A percentile compares a stretch with the other conserved stretches of the same genome.
Conservation (phyloP, 805 yeast species). For the Hanseniaspora valbyensis region DNA sequence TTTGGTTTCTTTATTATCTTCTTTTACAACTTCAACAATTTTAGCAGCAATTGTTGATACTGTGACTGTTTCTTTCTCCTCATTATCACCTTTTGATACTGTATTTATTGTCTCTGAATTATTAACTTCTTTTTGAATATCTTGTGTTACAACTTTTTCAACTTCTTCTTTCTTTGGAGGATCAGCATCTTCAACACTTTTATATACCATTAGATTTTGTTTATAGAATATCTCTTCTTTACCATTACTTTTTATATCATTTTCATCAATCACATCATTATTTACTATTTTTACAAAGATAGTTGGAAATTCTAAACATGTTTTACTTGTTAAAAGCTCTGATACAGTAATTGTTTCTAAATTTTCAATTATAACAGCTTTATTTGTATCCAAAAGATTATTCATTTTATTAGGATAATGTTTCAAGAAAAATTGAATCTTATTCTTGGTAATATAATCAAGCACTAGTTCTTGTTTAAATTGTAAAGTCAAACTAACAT, state of each 20-base stretch:
- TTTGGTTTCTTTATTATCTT: too few species aligned
- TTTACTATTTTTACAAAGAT: slow-evolving; percentile 37
- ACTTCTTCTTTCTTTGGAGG: slow-evolving; percentile 19
- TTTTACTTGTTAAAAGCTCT: slow-evolving; percentile 41
- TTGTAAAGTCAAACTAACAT: slow-evolving; percentile 17
- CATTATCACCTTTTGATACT: too few species aligned
- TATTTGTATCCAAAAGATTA: slow-evolving; percentile 27
- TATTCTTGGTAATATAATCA: slow-evolving; percentile 14
- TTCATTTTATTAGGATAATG: slow-evolving; percentile 28
- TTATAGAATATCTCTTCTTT: background rate
- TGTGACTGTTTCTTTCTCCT: too few species aligned
- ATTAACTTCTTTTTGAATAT: background rate
- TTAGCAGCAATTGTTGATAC: too few species aligned
- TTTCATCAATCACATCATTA: slow-evolving; percentile 21
- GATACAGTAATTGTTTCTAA: slow-evolving; percentile 31
- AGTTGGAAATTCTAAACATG: slow-evolving; percentile 72
- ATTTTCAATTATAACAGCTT: slow-evolving; percentile 32
- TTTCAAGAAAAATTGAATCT: slow-evolving; percentile 23
- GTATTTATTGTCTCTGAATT: background rate
- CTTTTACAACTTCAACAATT: too few species aligned
- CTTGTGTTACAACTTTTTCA: slow-evolving; percentile 16
- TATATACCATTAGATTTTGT: background rate
- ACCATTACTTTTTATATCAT: slow-evolving; percentile 4
- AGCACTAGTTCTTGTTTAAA: slow-evolving; percentile 16
- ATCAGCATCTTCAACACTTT: slow-evolving; percentile 7